Evolutionary conservation across 257 asterid species (phyloP).

Genomic region (Nicotiana tomentosiformis): DNA sequence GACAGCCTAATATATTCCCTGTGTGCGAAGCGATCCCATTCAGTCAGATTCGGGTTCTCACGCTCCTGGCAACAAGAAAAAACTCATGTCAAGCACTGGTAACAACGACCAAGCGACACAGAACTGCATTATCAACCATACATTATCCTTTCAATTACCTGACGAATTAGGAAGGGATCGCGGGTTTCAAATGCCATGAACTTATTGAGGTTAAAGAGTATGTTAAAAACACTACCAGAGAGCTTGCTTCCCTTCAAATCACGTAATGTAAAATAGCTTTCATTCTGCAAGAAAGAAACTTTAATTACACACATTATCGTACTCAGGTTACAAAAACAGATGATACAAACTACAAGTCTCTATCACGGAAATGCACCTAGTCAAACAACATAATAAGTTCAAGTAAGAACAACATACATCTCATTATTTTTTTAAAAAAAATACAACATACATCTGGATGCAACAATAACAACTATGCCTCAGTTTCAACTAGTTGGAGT

Average conservation of each 20-base stretch:
- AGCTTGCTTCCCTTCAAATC: conserved; percentile 90
- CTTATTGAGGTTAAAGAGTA: conserved; percentile 95
- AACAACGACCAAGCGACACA: not conserved
- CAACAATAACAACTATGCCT: not conserved
- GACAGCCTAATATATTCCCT: conserved; percentile 98
- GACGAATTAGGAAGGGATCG: conserved; percentile 96
- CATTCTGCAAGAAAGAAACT: conserved; percentile 51
- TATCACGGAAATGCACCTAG: not conserved
- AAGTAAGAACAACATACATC: not conserved
- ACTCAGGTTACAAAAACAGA: not conserved
- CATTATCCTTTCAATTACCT: conserved; percentile 38
- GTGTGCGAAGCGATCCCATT: conserved; percentile 99
- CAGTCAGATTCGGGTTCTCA: conserved; percentile 94
- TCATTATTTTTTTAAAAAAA: not conserved
- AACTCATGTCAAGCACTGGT: conserved; percentile 10
- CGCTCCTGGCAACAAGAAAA: conserved; percentile 68
- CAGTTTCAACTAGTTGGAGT: not conserved
- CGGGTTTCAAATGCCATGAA: conserved; percentile 99
- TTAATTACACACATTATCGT: not conserved
- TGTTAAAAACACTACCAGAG: conserved; percentile 85
- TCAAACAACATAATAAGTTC: not conserved
- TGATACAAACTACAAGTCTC: not conserved
- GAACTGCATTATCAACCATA: conserved; percentile 4
- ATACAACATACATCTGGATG: not conserved
- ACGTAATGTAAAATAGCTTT: conserved; percentile 67